Evolutionary conservation across 257 asterid genomes (phyloP).

Genomic region (Solanum appendiculatum): DNA sequence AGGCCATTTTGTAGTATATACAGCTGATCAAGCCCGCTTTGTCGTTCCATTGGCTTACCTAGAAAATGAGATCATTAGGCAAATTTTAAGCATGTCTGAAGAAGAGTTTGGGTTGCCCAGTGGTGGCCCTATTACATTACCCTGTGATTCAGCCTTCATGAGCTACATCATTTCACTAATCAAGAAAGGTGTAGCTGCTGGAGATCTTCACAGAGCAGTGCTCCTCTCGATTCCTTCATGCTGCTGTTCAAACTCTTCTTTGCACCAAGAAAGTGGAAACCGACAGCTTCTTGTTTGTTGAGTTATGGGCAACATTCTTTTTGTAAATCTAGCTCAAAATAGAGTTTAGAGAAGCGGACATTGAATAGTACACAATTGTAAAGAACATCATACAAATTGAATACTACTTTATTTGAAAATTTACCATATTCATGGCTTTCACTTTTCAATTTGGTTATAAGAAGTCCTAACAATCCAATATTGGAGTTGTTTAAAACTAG

Average conservation of each 20-base stretch:
- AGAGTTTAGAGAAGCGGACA: neutral
- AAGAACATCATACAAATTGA: neutral
- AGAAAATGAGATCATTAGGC: slow-evolving; percentile 7
- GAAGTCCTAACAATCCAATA: neutral
- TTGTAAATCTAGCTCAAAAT: neutral
- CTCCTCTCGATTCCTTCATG: slow-evolving; percentile 4
- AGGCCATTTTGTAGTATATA: slow-evolving; percentile 28
- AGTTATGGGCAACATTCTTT: neutral
- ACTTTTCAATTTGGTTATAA: neutral
- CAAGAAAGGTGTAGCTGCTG: neutral
- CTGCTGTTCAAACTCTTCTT: neutral
- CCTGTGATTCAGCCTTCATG: slow-evolving; percentile 17
- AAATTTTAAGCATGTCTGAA: slow-evolving; percentile 20
- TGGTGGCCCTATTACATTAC: slow-evolving; percentile 9
- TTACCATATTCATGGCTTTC: neutral
- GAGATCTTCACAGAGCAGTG: slow-evolving; percentile 18
- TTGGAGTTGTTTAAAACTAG: neutral
- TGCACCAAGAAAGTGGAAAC: neutral
- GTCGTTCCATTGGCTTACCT: slow-evolving; percentile 15
- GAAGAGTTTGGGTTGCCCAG: slow-evolving; percentile 1
- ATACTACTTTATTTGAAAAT: neutral
- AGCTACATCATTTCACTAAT: slow-evolving; percentile 8
- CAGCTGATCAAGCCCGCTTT: slow-evolving; percentile 16
- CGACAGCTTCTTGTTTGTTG: neutral
- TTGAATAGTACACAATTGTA: neutral